Conservation (phyloP, 2,329 filamentous ascomycete genomes). For the Claviceps lovelessii region DNA sequence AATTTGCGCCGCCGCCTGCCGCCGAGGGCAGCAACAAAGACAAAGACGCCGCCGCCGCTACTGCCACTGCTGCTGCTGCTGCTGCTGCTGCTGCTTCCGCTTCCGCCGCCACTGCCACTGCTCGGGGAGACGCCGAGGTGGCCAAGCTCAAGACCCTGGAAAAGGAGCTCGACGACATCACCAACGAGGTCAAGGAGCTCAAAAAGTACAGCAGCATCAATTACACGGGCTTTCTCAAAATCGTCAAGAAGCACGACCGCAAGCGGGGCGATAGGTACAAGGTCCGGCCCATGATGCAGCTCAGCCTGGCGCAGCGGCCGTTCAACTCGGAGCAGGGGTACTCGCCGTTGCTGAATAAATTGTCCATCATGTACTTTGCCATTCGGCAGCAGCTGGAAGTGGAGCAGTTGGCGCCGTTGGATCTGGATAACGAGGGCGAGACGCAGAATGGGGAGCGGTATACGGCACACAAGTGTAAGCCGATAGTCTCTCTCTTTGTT, state of each 20-base stretch:
- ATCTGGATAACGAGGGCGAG: constrained; percentile 39
- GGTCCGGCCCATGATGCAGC: constrained; percentile 80
- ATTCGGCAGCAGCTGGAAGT: constrained; percentile 71
- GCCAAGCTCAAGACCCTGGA: constrained; percentile 55
- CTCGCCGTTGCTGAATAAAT: constrained; percentile 72
- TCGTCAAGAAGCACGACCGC: constrained; percentile 96
- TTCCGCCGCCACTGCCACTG: constrained; percentile 5
- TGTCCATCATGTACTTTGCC: constrained; percentile 93
- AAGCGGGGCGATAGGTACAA: constrained; percentile 77
- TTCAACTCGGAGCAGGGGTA: constrained; percentile 91
- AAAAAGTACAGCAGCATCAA: constrained; percentile 94
- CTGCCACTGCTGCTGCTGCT: neutral
- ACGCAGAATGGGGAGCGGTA: constrained; percentile 57
- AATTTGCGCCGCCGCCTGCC: constrained; percentile 48
- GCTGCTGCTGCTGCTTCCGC: neutral
- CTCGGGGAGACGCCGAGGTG: constrained; percentile 33
- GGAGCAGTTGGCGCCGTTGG: constrained; percentile 20
- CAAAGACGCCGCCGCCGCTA: neutral
- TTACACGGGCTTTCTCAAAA: constrained; percentile 95
- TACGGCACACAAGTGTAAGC: constrained; percentile 71
- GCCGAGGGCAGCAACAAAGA: constrained; percentile 15
- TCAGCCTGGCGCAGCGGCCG: constrained; percentile 71
- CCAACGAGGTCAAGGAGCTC: constrained; percentile 79
- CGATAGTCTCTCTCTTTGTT: neutral
- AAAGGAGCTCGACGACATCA: constrained; percentile 71